Conservation (phyloP, 1,284 basidiomycete species). For the Ceratobasidium sp. region DNA sequence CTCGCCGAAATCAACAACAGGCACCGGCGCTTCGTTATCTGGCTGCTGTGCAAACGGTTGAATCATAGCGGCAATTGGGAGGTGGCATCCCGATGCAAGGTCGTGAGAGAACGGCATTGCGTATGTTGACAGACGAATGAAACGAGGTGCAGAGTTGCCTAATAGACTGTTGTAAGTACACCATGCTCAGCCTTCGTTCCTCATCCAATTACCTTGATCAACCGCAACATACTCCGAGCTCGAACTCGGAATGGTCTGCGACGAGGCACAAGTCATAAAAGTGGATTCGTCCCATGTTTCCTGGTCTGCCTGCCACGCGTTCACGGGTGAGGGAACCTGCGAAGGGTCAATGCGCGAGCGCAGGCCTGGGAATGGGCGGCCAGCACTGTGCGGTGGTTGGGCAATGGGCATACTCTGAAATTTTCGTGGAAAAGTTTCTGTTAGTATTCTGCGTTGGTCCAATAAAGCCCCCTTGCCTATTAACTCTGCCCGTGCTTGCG, state of each 20-base stretch:
- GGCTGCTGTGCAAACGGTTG: conserved; percentile 90
- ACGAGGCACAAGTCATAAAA: conserved; percentile 70
- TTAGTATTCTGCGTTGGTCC: background rate
- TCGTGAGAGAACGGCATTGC: conserved; percentile 80
- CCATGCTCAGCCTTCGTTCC: background rate
- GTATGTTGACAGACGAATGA: conserved; percentile 70
- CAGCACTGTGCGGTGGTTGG: conserved; percentile 55
- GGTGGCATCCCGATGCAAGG: conserved; percentile 79
- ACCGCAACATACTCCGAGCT: conserved; percentile 88
- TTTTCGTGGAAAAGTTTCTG: background rate
- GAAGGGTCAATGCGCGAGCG: conserved; percentile 86
- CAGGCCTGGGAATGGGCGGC: conserved; percentile 60
- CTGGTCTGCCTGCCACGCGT: conserved; percentile 83
- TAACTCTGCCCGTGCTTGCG: background rate
- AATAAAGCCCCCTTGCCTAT: background rate
- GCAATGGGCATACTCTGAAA: conserved; percentile 34
- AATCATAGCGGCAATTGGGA: conserved; percentile 85
- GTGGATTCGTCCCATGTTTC: conserved; percentile 72
- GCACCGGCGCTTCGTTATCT: conserved; percentile 81
- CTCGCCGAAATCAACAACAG: conserved; percentile 71
- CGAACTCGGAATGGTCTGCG: conserved; percentile 78
- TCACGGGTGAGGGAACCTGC: conserved; percentile 91
- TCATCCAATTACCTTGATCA: conserved; percentile 76
- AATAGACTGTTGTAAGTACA: conserved; percentile 33
- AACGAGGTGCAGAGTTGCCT: conserved; percentile 75